These are phyloP conservation scores for Polytrichum formosum DNA, from an alignment of 225 moss, liverwort and hornwort species.

Conservation along the genomic window DNA sequence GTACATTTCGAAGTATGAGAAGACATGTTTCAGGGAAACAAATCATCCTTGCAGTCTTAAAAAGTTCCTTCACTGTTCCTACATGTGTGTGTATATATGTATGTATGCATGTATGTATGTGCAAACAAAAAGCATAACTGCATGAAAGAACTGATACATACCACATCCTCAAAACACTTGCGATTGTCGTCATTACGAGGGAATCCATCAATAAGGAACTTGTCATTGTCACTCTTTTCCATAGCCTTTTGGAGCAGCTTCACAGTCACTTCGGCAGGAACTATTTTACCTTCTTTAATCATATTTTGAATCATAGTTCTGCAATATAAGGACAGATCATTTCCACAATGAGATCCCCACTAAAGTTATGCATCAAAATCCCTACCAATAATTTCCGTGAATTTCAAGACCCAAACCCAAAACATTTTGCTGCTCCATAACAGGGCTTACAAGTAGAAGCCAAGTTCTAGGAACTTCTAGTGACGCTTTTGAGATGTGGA, in stretches of 20 bases:
- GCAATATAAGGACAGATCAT: not conserved
- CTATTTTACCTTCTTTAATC: conserved; percentile 97
- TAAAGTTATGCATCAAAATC: not conserved
- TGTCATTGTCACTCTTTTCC: conserved; percentile 65
- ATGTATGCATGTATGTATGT: too few relatives aligned
- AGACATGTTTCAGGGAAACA: too few relatives aligned
- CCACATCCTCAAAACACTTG: conserved; percentile 76
- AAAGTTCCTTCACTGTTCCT: too few relatives aligned
- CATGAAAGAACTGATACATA: conserved; percentile 19
- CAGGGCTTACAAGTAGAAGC: not conserved
- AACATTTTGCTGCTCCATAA: not conserved
- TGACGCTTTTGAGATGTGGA: not conserved
- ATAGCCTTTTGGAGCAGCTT: conserved; percentile 89
- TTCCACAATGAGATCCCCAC: not conserved
- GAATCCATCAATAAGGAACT: conserved; percentile 96
- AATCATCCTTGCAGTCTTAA: too few relatives aligned
- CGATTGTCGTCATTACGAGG: conserved; percentile 96
- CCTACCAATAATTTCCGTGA: too few relatives aligned
- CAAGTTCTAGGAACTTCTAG: not conserved
- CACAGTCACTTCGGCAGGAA: conserved; percentile 93
- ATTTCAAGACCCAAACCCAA: not conserved
- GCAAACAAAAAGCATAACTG: too few relatives aligned
- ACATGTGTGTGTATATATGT: too few relatives aligned
- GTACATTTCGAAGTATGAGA: too few relatives aligned
- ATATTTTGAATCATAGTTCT: conserved; percentile 92